phyloP scores from a whole-genome alignment of 805 yeast genomes.

The Myxozyma vanderwaltii region DNA sequence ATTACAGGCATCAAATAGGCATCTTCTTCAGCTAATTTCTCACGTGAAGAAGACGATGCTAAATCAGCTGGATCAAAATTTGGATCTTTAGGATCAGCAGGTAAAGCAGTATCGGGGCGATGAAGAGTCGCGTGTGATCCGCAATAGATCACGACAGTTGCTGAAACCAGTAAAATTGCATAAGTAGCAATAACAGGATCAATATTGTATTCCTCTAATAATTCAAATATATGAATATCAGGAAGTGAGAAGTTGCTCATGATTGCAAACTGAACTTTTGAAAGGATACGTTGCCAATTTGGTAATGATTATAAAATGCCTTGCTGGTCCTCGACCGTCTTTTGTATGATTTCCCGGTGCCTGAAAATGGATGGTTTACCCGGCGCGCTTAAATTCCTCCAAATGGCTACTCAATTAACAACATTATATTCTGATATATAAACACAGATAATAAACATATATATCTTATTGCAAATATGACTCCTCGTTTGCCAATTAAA shows the following conservation, averaged over 20 bases:
- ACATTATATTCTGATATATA: not conserved
- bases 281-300: not conserved
- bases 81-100: conserved; percentile 35
- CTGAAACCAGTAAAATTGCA: conserved; percentile 28
- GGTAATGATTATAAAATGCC: no score
- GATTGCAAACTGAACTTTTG: not conserved
- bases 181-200: conserved; percentile 34
- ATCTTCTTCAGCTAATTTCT: conserved; percentile 37
- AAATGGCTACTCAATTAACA: not conserved
- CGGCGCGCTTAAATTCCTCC: not conserved
- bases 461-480: not conserved
- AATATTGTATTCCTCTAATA: conserved; percentile 19
- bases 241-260: conserved; percentile 5
- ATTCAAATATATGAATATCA: conserved; percentile 7
- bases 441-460: no score
- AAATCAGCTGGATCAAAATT: conserved; percentile 38
- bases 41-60: conserved; percentile 11
- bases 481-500: conserved; percentile 19
- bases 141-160: conserved; percentile 30
- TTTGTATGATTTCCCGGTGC: no score
- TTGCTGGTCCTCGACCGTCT: not conserved
- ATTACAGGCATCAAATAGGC: conserved; percentile 51
- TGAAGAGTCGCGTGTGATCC: conserved; percentile 34
- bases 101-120: conserved; percentile 36
- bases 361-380: not conserved